Evolutionary conservation across 805 yeast genomes (phyloP).

Genomic region (Komagataella phaffii): DNA sequence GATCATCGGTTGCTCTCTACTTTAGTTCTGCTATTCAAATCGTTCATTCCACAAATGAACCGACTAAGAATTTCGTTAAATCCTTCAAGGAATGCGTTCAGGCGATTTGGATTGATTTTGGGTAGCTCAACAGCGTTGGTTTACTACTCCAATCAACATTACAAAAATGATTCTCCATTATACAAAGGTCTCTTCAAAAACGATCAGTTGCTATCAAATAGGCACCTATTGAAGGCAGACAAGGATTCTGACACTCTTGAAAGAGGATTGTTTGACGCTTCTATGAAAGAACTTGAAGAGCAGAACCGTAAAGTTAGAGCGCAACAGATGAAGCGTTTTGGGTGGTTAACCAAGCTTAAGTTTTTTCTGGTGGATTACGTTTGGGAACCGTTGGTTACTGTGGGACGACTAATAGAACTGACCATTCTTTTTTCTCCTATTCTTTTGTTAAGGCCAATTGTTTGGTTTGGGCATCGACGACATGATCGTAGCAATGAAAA

Average conservation of each 20-base stretch:
- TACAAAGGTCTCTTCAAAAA: slow-evolving; percentile 6
- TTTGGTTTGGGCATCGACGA: slow-evolving; percentile 34
- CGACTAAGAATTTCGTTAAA: background rate
- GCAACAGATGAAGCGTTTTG: slow-evolving; percentile 6
- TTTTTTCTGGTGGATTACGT: slow-evolving; percentile 39
- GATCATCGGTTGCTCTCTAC: background rate
- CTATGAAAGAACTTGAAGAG: slow-evolving; percentile 38
- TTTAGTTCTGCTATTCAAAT: background rate
- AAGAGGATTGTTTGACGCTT: slow-evolving; percentile 46
- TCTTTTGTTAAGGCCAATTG: slow-evolving; percentile 47
- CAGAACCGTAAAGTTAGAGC: slow-evolving; percentile 22
- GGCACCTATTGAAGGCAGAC: slow-evolving; percentile 29
- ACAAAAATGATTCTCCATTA: background rate
- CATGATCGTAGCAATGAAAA: slow-evolving; percentile 20
- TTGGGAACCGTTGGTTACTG: slow-evolving; percentile 56
- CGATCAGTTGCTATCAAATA: slow-evolving; percentile 7
- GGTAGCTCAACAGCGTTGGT: background rate
- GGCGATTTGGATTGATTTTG: background rate
- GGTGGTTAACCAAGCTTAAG: slow-evolving; percentile 21
- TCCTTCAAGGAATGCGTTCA: background rate
- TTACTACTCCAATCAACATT: background rate
- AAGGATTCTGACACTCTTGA: slow-evolving; percentile 52
- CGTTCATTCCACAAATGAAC: background rate
- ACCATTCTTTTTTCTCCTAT: slow-evolving; percentile 60
- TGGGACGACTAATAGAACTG: slow-evolving; percentile 58